Conservation (phyloP, 1,284 basidiomycete genomes). For the Trametes pubescens region DNA sequence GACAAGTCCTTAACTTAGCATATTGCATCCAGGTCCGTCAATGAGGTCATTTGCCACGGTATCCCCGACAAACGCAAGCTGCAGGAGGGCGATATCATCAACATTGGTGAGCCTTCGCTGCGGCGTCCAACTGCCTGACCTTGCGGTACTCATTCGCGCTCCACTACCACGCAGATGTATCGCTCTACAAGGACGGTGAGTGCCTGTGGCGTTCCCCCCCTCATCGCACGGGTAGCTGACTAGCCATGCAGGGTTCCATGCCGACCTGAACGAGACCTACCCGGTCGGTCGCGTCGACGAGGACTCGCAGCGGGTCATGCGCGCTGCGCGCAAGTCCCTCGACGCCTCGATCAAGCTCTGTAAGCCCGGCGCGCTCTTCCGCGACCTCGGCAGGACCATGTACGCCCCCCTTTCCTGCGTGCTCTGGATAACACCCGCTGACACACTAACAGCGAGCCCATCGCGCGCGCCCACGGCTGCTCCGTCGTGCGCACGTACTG, state of each 20-base stretch:
- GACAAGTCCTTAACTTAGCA: not conserved
- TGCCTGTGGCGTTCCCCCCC: not conserved
- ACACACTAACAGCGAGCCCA: slow-evolving; percentile 69
- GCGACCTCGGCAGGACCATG: slow-evolving; percentile 86
- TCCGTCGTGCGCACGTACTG: slow-evolving; percentile 89
- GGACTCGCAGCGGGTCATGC: slow-evolving; percentile 84
- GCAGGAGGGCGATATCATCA: slow-evolving; percentile 92
- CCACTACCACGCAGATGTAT: slow-evolving; percentile 55
- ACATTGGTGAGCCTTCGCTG: slow-evolving; percentile 68
- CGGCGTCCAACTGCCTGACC: slow-evolving; percentile 8
- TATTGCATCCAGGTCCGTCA: slow-evolving; percentile 71
- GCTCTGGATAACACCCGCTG: not conserved
- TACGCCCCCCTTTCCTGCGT: slow-evolving; percentile 45
- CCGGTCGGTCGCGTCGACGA: slow-evolving; percentile 89
- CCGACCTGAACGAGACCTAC: slow-evolving; percentile 91
- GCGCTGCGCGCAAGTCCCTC: slow-evolving; percentile 80
- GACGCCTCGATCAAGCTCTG: slow-evolving; percentile 91
- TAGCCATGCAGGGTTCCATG: slow-evolving; percentile 75
- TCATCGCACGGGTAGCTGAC: slow-evolving; percentile 1
- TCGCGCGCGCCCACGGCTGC: slow-evolving; percentile 83
- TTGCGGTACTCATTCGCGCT: slow-evolving; percentile 22
- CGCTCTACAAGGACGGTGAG: slow-evolving; percentile 74
- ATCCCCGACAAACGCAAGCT: slow-evolving; percentile 92
- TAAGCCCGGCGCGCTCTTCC: slow-evolving; percentile 89
- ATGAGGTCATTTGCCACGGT: slow-evolving; percentile 97